Base-by-base conservation (phyloP, 257 asterid genomes). In the Rehmannia glutinosa region DNA sequence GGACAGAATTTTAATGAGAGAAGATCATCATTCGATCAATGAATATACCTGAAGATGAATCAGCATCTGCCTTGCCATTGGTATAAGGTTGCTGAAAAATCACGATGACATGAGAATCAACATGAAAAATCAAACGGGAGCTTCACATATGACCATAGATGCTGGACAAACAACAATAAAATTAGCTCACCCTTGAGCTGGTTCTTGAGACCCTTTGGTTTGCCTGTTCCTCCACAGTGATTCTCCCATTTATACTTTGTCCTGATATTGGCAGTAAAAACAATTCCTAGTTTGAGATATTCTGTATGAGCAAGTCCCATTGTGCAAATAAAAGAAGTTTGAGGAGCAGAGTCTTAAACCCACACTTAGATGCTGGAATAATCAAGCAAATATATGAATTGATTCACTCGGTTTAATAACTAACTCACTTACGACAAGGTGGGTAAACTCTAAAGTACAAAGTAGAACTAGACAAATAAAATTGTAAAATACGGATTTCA, bases 41-140 rank as follows among this genome's bases (percentile, higher is more conserved):
- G 24, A 63, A 60, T 36, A 68, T 70, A 94, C 99, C 99, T 88
- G 97, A 70, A 51, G 58, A 74, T 45, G 76, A 52, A 61, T 76
- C 88, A 70, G 73, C 52, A 71, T 88, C 82, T 61, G 72, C 66
- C 88, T 77, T 85, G 87, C 93, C 97, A 75, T 88, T 86, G 46
- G 78, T 28, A 78, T 82, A 88, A 57, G 87, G 83, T 77, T 78
- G 95, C 97, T 91, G 88, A 69, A 77, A 70, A 80, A 78, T 64
- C 59, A 73, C 35, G 13, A 17, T 63, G 55, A 68, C 50, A 43
- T 45, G 66, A 73, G 47, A 69, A 53, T 43, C 41, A 72, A 23
- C 27, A 68, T 13, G 11, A 72, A 30, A 56, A 15, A 23, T 56
- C 42, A 2, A 10, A 56, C 61, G 20, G 23, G 56, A 45, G 42